Percentiles rank a stretch among this genome's conserved stretches.
Evolutionary conservation across 768 basidiomycete genomes (phyloP).

Genomic region (Lentinus brumalis): DNA sequence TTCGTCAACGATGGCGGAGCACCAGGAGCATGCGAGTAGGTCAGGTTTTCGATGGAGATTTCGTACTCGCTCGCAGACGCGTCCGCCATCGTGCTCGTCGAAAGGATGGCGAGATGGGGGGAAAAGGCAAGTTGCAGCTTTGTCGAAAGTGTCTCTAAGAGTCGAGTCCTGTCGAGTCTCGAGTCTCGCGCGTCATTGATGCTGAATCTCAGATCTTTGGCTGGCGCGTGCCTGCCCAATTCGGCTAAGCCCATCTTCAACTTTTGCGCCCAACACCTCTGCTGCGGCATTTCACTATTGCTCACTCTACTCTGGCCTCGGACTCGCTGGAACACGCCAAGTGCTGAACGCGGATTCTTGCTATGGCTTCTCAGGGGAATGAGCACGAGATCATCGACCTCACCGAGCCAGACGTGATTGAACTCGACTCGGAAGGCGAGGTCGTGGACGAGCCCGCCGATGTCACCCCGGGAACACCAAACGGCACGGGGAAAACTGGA

Average conservation of each 20-base stretch:
- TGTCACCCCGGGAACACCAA: not conserved
- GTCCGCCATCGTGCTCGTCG: slow-evolving; percentile 6
- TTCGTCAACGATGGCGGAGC: slow-evolving; percentile 57
- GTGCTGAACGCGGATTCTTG: too few relatives aligned
- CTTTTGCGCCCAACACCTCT: slow-evolving; percentile 8
- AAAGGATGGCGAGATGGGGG: not conserved
- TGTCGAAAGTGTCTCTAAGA: too few relatives aligned
- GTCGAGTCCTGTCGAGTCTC: too few relatives aligned
- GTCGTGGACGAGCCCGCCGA: slow-evolving; percentile 6
- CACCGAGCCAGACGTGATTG: slow-evolving; percentile 23
- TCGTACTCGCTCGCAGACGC: slow-evolving; percentile 29
- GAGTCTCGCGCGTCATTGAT: too few relatives aligned
- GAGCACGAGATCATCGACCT: slow-evolving; percentile 28
- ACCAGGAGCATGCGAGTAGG: slow-evolving; percentile 54
- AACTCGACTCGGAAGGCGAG: slow-evolving; percentile 27
- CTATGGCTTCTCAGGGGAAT: not conserved
- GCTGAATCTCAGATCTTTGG: not conserved
- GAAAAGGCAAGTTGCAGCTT: too few relatives aligned
- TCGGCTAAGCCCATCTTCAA: slow-evolving; percentile 10
- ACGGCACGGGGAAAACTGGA: not conserved
- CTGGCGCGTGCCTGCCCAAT: not conserved
- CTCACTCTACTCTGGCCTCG: too few relatives aligned
- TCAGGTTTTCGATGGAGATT: slow-evolving; percentile 47
- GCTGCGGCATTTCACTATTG: not conserved
- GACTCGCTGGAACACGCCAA: too few relatives aligned